phyloP scores from a whole-genome alignment of 1,284 basidiomycete species.

The Uromyces viciae-fabae region DNA sequence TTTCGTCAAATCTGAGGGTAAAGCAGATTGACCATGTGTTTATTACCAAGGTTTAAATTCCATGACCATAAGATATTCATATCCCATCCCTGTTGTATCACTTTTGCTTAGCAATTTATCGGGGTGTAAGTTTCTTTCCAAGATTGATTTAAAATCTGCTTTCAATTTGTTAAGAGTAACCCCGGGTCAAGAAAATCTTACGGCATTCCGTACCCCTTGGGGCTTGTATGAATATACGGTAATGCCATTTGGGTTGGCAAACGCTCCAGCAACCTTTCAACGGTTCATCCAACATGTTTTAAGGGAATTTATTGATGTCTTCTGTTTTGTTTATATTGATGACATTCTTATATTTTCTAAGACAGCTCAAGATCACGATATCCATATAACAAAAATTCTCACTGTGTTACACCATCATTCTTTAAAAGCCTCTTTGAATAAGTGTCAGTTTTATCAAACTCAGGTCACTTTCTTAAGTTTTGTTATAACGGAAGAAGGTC shows the following conservation, averaged over 20 bases:
- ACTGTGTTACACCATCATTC: background rate
- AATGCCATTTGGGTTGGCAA: slow-evolving; percentile 58
- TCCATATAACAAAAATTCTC: background rate
- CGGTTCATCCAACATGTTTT: slow-evolving; percentile 20
- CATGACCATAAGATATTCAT: slow-evolving; percentile 45
- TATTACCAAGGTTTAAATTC: slow-evolving; percentile 46
- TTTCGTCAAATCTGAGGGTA: too few species aligned
- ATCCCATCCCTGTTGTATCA: slow-evolving; percentile 13
- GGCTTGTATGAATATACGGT: slow-evolving; percentile 57
- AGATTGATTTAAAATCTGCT: slow-evolving; percentile 52
- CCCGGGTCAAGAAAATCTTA: background rate
- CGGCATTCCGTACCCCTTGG: slow-evolving; percentile 54
- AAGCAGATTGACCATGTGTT: slow-evolving; percentile 44
- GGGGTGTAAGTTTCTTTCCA: slow-evolving; percentile 39
- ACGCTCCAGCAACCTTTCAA: slow-evolving; percentile 53
- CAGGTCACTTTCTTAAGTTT: slow-evolving; percentile 29
- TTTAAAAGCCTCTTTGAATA: background rate
- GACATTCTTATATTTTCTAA: slow-evolving; percentile 31
- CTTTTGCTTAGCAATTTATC: background rate
- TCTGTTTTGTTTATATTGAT: slow-evolving; percentile 28
- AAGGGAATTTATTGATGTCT: slow-evolving; percentile 9
- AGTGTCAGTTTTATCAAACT: slow-evolving; percentile 22
- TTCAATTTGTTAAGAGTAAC: slow-evolving; percentile 53
- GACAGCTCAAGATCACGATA: background rate
- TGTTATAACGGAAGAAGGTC: background rate